These are phyloP conservation scores for Crassisporium funariophilum DNA, from an alignment of 768 basidiomycete species.

Conservation along the genomic window DNA sequence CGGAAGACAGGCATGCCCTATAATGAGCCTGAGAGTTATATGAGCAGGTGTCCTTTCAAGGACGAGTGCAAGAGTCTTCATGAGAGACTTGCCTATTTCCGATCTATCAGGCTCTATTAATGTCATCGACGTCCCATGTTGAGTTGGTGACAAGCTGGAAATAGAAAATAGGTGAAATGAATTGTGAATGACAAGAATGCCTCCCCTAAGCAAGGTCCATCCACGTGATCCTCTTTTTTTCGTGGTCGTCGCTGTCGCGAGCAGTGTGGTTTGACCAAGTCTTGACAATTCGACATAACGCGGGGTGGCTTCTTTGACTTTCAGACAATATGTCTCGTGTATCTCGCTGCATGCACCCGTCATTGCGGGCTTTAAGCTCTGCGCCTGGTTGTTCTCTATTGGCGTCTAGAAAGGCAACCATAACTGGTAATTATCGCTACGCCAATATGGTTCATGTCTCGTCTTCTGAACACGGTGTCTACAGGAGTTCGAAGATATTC, in stretches of 20 bases:
- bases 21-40: too few relatives aligned
- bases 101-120: too few relatives aligned
- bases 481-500: conserved; percentile 28
- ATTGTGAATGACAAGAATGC: neutral
- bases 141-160: too few relatives aligned
- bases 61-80: too few relatives aligned
- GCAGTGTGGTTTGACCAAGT: conserved; percentile 1
- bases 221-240: conserved; percentile 1
- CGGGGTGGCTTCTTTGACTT: conserved; percentile 6
- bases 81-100: too few relatives aligned
- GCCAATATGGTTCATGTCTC: neutral
- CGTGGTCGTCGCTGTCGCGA: conserved; percentile 8
- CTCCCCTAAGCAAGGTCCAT: neutral
- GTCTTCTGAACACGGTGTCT: conserved; percentile 14
- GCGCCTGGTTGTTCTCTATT: conserved; percentile 7
- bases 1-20: too few relatives aligned
- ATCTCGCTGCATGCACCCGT: conserved; percentile 26
- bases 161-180: neutral
- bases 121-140: too few relatives aligned
- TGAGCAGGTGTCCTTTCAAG: too few relatives aligned
- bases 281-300: conserved; percentile 1
- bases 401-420: conserved; percentile 7
- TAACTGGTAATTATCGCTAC: conserved; percentile 14
- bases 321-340: conserved; percentile 29
- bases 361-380: conserved; percentile 18